These are phyloP conservation scores for Prinsepia uniflora DNA, from an alignment of 306 rosid species.

Conservation along the genomic window DNA sequence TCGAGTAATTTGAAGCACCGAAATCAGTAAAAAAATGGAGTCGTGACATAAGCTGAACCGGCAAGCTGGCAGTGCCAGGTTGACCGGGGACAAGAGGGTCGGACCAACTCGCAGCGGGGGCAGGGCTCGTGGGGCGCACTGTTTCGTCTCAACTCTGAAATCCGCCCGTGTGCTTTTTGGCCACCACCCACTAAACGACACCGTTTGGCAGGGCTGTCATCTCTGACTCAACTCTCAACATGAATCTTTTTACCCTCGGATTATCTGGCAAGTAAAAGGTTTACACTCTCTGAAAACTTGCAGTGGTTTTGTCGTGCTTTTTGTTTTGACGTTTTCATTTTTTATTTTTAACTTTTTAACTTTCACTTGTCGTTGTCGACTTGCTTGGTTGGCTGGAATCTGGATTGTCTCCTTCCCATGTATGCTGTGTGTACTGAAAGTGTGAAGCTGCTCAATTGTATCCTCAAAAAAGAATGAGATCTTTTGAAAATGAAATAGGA, in stretches of 20 bases:
- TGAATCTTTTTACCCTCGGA: background rate
- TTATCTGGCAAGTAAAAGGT: constrained; percentile 2
- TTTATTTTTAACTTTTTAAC: too few species aligned
- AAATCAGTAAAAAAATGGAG: background rate
- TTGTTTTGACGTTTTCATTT: background rate
- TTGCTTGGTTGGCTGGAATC: too few species aligned
- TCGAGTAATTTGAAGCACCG: background rate
- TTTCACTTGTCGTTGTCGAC: too few species aligned
- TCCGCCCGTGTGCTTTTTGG: constrained; percentile 30
- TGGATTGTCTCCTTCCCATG: too few species aligned
- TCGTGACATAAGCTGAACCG: background rate
- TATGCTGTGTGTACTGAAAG: too few species aligned
- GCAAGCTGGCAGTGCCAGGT: constrained; percentile 48
- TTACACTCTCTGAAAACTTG: background rate
- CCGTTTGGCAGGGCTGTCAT: background rate
- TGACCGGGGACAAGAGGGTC: constrained; percentile 77
- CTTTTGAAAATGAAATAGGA: background rate
- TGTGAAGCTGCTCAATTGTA: too few species aligned
- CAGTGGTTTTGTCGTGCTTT: background rate
- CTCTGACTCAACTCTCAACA: constrained; percentile 13
- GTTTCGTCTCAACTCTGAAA: constrained; percentile 12
- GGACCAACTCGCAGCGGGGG: constrained; percentile 9
- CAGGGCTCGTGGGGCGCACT: constrained; percentile 40
- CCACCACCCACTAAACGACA: background rate
- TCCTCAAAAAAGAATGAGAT: background rate